These are phyloP conservation scores for Zygosaccharomyces pseudobailii DNA, from an alignment of 1,139 yeast species.

Conservation along the genomic window DNA sequence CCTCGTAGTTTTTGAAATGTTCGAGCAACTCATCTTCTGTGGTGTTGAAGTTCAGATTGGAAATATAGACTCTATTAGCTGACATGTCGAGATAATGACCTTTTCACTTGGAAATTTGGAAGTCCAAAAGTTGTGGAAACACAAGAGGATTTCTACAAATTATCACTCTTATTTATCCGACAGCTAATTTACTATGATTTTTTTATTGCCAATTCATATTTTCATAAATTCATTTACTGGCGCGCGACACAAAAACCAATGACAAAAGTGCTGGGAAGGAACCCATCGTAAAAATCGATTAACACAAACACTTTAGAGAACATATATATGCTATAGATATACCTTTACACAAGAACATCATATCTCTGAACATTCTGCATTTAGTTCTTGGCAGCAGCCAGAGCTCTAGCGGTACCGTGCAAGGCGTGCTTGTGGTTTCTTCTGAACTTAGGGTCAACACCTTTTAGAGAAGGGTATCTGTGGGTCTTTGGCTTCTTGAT, in stretches of 20 bases:
- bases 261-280: not conserved
- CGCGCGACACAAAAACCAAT: slow-evolving; percentile 2
- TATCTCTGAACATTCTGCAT: slow-evolving; percentile 3
- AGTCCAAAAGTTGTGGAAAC: no score
- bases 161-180: not conserved
- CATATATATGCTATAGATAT: slow-evolving; percentile 3
- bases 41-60: slow-evolving; percentile 49
- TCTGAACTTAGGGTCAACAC: slow-evolving; percentile 98
- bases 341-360: slow-evolving; percentile 4
- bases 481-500: slow-evolving; percentile 97
- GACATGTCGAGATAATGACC: not conserved
- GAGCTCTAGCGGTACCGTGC: slow-evolving; percentile 94
- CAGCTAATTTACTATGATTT: not conserved
- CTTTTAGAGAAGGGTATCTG: slow-evolving; percentile 98
- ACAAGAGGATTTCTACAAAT: no score
- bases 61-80: slow-evolving; percentile 40
- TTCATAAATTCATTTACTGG: not conserved
- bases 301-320: slow-evolving; percentile 5
- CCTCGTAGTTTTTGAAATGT: slow-evolving; percentile 38
- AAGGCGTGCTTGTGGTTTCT: slow-evolving; percentile 99
- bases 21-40: slow-evolving; percentile 49
- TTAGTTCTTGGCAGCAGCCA: slow-evolving; percentile 54
- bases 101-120: no score
- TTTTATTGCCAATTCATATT: not conserved
- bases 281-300: not conserved